These are phyloP conservation scores for Xylariales sp. DNA, from an alignment of 2,329 filamentous ascomycete species.

Conservation along the genomic window DNA sequence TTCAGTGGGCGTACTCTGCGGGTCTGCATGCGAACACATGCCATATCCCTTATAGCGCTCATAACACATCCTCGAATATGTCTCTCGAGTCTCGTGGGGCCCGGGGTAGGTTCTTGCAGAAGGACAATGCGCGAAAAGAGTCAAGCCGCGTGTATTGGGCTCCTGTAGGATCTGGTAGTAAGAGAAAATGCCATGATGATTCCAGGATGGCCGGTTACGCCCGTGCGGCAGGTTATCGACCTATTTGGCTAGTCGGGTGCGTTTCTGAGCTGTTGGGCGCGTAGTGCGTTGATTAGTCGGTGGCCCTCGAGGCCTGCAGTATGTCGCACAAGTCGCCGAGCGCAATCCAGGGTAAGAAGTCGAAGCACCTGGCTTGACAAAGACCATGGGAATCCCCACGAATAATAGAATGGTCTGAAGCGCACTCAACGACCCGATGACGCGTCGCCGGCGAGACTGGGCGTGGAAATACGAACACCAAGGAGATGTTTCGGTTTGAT, in stretches of 20 bases:
- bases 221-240: neutral
- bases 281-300: conserved; percentile 6
- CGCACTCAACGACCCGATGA: neutral
- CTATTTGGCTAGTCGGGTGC: neutral
- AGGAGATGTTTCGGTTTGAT: neutral
- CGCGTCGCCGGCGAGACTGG: neutral
- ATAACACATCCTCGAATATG: conserved; percentile 13
- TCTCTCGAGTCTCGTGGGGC: neutral
- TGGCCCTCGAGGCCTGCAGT: neutral
- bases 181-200: neutral
- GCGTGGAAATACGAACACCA: neutral
- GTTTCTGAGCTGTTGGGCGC: conserved; percentile 9
- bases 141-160: neutral
- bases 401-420: neutral
- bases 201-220: conserved; percentile 1
- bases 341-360: neutral
- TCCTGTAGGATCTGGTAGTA: no score
- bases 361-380: neutral
- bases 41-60: conserved; percentile 24
- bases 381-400: neutral
- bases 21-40: conserved; percentile 18
- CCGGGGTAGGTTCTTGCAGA: neutral
- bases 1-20: conserved; percentile 15
- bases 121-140: neutral
- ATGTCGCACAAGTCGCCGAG: conserved; percentile 13